Base-by-base conservation (phyloP, 495 filamentous ascomycete genomes). In the Penicilliopsis zonata region DNA sequence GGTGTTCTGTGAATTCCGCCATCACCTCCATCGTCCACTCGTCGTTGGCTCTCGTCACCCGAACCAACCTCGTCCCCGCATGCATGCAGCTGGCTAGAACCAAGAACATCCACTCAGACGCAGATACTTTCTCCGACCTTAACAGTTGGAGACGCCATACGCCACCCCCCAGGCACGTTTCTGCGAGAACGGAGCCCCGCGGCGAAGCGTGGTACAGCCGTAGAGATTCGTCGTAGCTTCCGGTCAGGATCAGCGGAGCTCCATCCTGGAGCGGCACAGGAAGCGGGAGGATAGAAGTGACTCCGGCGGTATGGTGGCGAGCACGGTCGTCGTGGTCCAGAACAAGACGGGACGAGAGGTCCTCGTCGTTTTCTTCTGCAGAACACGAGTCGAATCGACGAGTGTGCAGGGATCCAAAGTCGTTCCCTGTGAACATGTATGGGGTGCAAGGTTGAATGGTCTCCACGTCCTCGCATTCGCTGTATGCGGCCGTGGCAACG, bases 31-130 rank as follows among this genome's bases (percentile, higher is more conserved):
- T 78, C 10, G 47, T 46, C 67, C 78, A 86, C n/a, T 56, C 41
- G 0, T 52, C 59, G 13, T 52, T 37, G 1, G 41, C 16, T 13
- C 18, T 43, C 9, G 34, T 47, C 18, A 87, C 46, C 31, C 67
- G 52, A 3, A 98, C 57, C 15, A 96, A 48, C 36, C 76, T 67
- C 15, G 70, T 70, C 9, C 90, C 90, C 1, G 76, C 83, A 59
- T 94, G 82, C 90, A 96, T 96, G 46, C 88, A 95, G 30, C 83
- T 90, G 9, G 80, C 90, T 35, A 98, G 59, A 15, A 96, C 66
- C 28, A 69, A 41, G 6, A 67, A 68, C 9, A 31, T 51, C 48
- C 55, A 61, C 5, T 30, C 41, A 2, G 19, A 15, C 14, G 35
- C 15, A n/a, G 9, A n/a, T n/a, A n/a, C 34, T 35, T 12, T 13